These are phyloP conservation scores for Aureobasidium sp. DNA, from an alignment of 2,329 filamentous ascomycete genomes.

Conservation along the genomic window DNA sequence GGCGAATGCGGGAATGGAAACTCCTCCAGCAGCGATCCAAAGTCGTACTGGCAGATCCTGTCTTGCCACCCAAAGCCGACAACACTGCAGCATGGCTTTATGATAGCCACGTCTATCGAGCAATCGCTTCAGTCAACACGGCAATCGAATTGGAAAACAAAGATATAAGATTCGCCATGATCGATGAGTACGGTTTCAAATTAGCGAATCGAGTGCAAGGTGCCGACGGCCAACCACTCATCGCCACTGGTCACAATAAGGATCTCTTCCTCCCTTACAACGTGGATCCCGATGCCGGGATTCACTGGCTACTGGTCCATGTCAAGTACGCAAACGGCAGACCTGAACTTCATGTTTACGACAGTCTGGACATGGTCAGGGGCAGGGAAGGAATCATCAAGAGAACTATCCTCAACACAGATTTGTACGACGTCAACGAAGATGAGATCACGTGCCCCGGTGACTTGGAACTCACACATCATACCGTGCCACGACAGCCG, in stretches of 20 bases:
- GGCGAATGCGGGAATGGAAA: slow-evolving; percentile 2
- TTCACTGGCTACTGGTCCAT: not conserved
- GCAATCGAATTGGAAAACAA: not conserved
- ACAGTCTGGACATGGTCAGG: not conserved
- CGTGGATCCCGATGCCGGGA: not conserved
- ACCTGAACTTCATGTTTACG: not conserved
- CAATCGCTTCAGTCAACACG: not conserved
- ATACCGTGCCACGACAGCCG: not conserved
- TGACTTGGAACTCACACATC: not conserved
- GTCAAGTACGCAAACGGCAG: not conserved
- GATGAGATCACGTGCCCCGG: too few relatives aligned
- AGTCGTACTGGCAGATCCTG: not conserved
- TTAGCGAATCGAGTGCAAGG: not conserved
- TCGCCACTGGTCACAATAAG: not conserved
- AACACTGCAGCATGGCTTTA: not conserved
- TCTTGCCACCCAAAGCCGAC: not conserved
- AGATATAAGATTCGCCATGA: not conserved
- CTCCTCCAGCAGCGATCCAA: not conserved
- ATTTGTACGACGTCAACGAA: not conserved
- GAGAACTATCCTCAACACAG: not conserved
- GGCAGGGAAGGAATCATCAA: not conserved
- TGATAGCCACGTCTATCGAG: not conserved
- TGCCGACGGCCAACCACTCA: not conserved
- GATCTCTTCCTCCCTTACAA: not conserved
- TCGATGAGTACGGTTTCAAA: not conserved